Conservation (phyloP, 2,329 filamentous ascomycete genomes). For the Ceratocystis eucalypticola region DNA sequence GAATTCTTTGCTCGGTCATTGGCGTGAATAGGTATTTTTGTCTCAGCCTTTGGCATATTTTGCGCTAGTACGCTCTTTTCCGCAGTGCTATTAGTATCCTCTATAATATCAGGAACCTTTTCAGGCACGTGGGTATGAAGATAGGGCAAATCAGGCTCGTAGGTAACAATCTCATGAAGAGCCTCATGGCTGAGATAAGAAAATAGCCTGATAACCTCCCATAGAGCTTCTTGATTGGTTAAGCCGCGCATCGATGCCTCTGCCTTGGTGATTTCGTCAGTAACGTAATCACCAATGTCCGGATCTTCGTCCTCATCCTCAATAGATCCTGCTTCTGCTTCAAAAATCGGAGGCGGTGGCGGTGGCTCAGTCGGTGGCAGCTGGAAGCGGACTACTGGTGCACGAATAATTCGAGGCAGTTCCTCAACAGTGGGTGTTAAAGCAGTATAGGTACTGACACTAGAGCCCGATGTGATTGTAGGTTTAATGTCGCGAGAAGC, state of each 20-base stretch:
- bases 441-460: background rate
- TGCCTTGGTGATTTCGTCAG: conserved; percentile 38
- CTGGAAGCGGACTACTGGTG: conserved; percentile 28
- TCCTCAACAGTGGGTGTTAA: conserved; percentile 2
- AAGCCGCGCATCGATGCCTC: conserved; percentile 37
- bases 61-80: background rate
- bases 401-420: conserved; percentile 23
- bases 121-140: conserved; percentile 9
- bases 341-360: conserved; percentile 22
- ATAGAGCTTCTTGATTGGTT: conserved; percentile 28
- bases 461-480: background rate
- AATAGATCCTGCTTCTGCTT: conserved; percentile 15
- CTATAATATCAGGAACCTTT: background rate
- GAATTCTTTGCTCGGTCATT: background rate
- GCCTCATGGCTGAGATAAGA: conserved; percentile 37
- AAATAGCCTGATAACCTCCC: conserved; percentile 34
- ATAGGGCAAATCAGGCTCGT: conserved; percentile 26
- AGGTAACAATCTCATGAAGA: conserved; percentile 34
- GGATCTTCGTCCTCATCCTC: conserved; percentile 38
- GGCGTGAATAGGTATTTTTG: background rate
- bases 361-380: conserved; percentile 29
- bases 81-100: background rate
- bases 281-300: conserved; percentile 44
- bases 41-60: background rate
- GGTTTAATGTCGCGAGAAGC: conserved; percentile 1